Evolutionary conservation across 1,139 yeast genomes (phyloP).

Genomic region (Nakaseomyces delphensis): DNA sequence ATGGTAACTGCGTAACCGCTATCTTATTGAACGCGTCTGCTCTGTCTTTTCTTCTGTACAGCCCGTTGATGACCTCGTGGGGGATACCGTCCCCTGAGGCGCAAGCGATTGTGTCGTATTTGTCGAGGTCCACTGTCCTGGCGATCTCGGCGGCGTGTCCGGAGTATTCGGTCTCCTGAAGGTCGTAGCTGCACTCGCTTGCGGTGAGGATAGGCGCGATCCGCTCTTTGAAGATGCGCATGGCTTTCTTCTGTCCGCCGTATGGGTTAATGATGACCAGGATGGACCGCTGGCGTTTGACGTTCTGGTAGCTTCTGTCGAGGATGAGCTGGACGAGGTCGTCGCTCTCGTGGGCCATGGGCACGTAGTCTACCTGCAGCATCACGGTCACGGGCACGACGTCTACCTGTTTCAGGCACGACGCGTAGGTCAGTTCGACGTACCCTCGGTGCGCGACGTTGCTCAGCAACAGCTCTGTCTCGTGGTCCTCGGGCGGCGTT

Average conservation of each 20-base stretch:
- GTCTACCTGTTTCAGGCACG: slow-evolving; percentile 5
- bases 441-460: slow-evolving; percentile 1
- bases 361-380: slow-evolving; percentile 6
- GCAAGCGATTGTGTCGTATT: slow-evolving; percentile 74
- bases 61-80: slow-evolving; percentile 85
- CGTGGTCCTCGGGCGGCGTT: neutral
- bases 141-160: slow-evolving; percentile 78
- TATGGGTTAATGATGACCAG: slow-evolving; percentile 74
- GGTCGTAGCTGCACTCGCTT: slow-evolving; percentile 51
- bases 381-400: slow-evolving; percentile 5
- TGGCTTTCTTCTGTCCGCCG: slow-evolving; percentile 82
- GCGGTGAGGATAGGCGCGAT: slow-evolving; percentile 66
- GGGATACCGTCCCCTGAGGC: slow-evolving; percentile 98
- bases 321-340: slow-evolving; percentile 32
- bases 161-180: slow-evolving; percentile 52
- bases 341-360: slow-evolving; percentile 4
- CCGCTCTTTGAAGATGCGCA: slow-evolving; percentile 41
- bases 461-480: neutral
- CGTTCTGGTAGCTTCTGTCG: slow-evolving; percentile 35
- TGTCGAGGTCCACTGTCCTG: slow-evolving; percentile 40
- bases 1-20: slow-evolving; percentile 78
- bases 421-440: slow-evolving; percentile 7
- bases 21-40: slow-evolving; percentile 54
- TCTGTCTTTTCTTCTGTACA: slow-evolving; percentile 55
- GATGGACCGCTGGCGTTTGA: slow-evolving; percentile 41